Percentiles rank a stretch among this genome's conserved stretches.
These are phyloP conservation scores for Cornus controversa DNA, from an alignment of 148 eudicot genomes.

Conservation along the genomic window DNA sequence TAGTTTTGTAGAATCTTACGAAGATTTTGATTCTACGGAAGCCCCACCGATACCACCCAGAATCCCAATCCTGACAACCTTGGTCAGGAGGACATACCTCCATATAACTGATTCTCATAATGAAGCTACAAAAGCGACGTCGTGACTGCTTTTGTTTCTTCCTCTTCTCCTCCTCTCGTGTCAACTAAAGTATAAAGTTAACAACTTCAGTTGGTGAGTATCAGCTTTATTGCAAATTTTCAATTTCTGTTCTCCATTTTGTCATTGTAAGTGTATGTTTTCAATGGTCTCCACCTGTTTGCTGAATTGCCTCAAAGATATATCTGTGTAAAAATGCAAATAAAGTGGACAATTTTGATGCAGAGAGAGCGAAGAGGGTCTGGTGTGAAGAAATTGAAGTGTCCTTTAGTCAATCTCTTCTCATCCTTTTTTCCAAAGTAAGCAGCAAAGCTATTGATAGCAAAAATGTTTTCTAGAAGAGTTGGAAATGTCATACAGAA, in stretches of 20 bases:
- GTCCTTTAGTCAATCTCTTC: background rate
- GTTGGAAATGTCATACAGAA: background rate
- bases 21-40: too few relatives aligned
- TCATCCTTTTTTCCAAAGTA: background rate
- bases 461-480: conserved; percentile 18
- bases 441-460: background rate
- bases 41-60: too few relatives aligned
- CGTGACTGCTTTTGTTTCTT: too few relatives aligned
- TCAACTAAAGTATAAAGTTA: background rate
- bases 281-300: background rate
- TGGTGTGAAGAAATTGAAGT: background rate
- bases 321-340: background rate
- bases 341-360: background rate
- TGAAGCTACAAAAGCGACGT: too few relatives aligned
- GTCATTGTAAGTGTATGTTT: background rate
- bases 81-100: too few relatives aligned
- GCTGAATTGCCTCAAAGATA: background rate
- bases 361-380: background rate
- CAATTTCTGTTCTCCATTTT: background rate
- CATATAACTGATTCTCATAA: too few relatives aligned
- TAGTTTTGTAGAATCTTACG: too few relatives aligned
- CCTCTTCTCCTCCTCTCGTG: too few relatives aligned
- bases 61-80: too few relatives aligned
- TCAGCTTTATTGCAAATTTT: too few relatives aligned
- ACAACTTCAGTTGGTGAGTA: background rate